These are phyloP conservation scores for Secale cereale DNA, from an alignment of 176 grass and related monocot species.

Conservation along the genomic window DNA sequence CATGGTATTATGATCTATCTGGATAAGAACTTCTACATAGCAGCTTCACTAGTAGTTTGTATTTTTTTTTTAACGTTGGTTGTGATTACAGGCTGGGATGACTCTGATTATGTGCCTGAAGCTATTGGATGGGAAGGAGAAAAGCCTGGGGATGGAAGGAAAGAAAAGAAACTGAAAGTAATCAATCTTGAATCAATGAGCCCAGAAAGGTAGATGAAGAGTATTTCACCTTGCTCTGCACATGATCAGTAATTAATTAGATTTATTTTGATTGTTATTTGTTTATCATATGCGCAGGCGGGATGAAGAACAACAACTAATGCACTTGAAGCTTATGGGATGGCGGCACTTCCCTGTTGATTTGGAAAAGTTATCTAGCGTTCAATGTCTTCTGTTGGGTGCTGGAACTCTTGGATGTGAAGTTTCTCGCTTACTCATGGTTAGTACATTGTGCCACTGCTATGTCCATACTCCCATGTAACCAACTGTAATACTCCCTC, in stretches of 20 bases:
- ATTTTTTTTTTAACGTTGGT: background rate
- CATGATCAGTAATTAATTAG: background rate
- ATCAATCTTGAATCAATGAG: constrained; percentile 61
- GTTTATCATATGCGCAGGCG: constrained; percentile 44
- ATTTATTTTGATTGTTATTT: constrained; percentile 6
- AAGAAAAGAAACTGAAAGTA: constrained; percentile 37
- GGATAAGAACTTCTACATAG: background rate
- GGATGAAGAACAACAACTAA: constrained; percentile 60
- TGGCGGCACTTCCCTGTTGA: constrained; percentile 90
- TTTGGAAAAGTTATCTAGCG: constrained; percentile 50
- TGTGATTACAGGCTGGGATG: constrained; percentile 45
- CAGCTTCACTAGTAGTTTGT: background rate
- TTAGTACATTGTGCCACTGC: constrained; percentile 31
- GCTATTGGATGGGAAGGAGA: constrained; percentile 85
- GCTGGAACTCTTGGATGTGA: constrained; percentile 91
- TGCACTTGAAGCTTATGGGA: constrained; percentile 98
- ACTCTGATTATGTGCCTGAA: constrained; percentile 65
- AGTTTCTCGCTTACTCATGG: constrained; percentile 88
- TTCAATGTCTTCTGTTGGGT: constrained; percentile 72
- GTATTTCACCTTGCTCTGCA: background rate
- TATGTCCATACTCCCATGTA: background rate
- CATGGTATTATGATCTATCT: constrained; percentile 44
- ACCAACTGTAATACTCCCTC: background rate
- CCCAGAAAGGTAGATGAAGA: constrained; percentile 53
- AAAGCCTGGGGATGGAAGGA: constrained; percentile 29